Evolutionary conservation across 192 early-diverging fungal genomes (phyloP).

Genomic region (Coemansia reversa): DNA sequence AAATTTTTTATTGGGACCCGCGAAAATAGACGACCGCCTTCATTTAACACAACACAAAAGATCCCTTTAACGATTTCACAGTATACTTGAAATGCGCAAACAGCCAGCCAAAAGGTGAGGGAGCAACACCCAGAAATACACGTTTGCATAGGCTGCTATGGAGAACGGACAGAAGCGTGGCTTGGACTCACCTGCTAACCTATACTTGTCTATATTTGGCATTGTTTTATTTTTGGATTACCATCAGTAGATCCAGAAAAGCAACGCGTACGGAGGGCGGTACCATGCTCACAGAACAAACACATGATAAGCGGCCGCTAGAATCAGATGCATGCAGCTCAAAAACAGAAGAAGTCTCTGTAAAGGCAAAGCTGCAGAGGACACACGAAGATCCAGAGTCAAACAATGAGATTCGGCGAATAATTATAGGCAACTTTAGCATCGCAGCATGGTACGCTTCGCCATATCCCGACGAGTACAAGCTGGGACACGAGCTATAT

Average conservation of each 20-base stretch:
- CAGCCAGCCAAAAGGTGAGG: slow-evolving; percentile 24
- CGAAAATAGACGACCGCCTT: background rate
- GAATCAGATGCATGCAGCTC: background rate
- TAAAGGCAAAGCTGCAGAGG: background rate
- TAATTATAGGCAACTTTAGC: slow-evolving; percentile 76
- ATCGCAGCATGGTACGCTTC: slow-evolving; percentile 94
- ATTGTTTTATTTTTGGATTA: background rate
- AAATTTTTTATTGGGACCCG: background rate
- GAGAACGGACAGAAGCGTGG: background rate
- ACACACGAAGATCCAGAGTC: background rate
- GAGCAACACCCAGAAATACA: background rate
- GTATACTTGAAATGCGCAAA: slow-evolving; percentile 14
- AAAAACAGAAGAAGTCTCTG: background rate
- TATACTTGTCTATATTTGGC: background rate
- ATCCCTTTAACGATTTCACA: background rate
- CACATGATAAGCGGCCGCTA: background rate
- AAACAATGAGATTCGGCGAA: slow-evolving; percentile 32
- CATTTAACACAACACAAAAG: background rate
- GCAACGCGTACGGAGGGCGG: background rate
- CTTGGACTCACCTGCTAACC: background rate
- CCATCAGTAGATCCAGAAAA: background rate
- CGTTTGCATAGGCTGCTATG: slow-evolving; percentile 1
- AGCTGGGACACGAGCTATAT: slow-evolving; percentile 65
- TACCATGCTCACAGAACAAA: background rate
- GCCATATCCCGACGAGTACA: slow-evolving; percentile 92